Conservation (phyloP, 2,329 filamentous ascomycete genomes). For the Fragosphaeria purpurea region DNA sequence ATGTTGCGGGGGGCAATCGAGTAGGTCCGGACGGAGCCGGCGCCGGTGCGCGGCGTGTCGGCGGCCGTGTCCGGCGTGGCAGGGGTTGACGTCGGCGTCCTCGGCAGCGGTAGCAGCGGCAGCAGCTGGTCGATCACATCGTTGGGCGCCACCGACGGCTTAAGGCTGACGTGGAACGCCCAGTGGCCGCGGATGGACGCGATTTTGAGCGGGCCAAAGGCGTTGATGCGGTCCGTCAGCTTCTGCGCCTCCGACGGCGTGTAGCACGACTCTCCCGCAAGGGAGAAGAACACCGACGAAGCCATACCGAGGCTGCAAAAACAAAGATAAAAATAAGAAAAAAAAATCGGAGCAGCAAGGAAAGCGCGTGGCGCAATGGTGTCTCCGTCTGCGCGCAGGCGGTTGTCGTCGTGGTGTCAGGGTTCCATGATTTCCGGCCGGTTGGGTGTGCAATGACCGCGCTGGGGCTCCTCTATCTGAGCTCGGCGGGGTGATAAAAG, state of each 20-base stretch:
- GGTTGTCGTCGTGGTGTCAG: background rate
- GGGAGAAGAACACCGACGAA: conserved; percentile 13
- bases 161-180: conserved; percentile 59
- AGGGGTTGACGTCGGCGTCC: conserved; percentile 18
- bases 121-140: conserved; percentile 30
- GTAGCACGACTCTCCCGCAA: conserved; percentile 32
- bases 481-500: conserved; percentile 7
- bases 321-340: background rate
- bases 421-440: conserved; percentile 3
- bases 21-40: conserved; percentile 40
- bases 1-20: conserved; percentile 77
- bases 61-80: conserved; percentile 13
- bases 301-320: conserved; percentile 2
- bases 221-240: conserved; percentile 32
- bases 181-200: conserved; percentile 42
- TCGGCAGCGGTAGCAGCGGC: conserved; percentile 34
- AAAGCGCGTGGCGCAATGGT: background rate
- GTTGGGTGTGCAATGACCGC: background rate
- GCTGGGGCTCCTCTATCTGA: no score
- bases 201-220: conserved; percentile 31
- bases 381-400: background rate
- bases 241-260: conserved; percentile 34
- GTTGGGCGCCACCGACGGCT: conserved; percentile 33
- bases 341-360: background rate
- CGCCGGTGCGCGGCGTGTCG: conserved; percentile 31